Evolutionary conservation across 257 asterid genomes (phyloP), one percentile per base, ranked within the genome.

Genomic region (Rhazya stricta): DNA sequence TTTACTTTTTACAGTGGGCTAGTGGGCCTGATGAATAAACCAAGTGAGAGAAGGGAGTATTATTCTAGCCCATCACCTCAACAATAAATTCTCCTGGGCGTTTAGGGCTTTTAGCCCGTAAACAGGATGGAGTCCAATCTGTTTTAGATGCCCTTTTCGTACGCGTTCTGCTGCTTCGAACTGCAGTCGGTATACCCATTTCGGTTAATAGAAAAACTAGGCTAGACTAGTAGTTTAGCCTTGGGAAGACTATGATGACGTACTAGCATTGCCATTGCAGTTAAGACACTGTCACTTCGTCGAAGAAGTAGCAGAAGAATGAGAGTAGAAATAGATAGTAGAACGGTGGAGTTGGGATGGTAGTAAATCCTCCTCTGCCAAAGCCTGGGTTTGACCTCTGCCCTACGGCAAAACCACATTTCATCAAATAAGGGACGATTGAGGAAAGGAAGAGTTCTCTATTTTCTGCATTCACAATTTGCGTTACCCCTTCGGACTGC

Each of bases 271-370:
- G 50, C 21, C 5, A 50, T 16, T 15, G 74, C 46, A 16, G 16
- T 48, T 9, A 70, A 70, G 32, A 48, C 45, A 70, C 63, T 48
- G 46, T 71, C 75, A 71, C 65, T 50, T 71, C 75, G 27, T 10
- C 21, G 75, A 51, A 36, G 16, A 32, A 23, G 18, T 45, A 63
- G 69, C 18, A 62, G 69, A 3, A 36, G 15, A 56, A 58, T 25
- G 34, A 25, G 34, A 62, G 21, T 39, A 62, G 43, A 39, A 39
- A 7, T 2, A 54, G 62, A 43, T 0, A 3, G 9, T 32, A 6
- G 48, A 9, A 30, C 7, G 30, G 21, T 9, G 36, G 65, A 54
- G 32, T 23, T 9, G 50, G 36, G 29, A 21, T 12, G 68, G 68
- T 9, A 32, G 45, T 63, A 32, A 53, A 53, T 23, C n/a, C 27